phyloP scores from a whole-genome alignment of 345 rosid species.

The Eucalyptus brandiana region DNA sequence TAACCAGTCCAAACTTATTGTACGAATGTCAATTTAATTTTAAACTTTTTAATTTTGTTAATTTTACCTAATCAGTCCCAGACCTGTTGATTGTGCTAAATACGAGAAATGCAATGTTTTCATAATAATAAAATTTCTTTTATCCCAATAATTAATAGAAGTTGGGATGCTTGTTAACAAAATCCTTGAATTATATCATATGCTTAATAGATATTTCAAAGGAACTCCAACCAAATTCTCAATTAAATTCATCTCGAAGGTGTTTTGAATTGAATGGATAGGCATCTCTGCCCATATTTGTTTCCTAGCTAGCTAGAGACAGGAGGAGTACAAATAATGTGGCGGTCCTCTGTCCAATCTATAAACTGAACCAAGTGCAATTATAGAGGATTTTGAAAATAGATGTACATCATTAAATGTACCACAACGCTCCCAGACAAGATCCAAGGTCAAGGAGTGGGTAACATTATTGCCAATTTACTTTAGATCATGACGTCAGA shows the following conservation, averaged over 20 bases:
- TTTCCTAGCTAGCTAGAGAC: not conserved
- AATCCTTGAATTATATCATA: not conserved
- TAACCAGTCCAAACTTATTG: no score
- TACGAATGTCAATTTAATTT: fast-evolving
- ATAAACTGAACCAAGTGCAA: not conserved
- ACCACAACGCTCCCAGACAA: not conserved
- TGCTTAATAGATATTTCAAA: not conserved
- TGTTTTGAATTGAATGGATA: not conserved
- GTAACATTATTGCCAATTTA: not conserved
- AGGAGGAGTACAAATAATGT: not conserved
- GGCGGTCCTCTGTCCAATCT: not conserved
- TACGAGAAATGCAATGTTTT: not conserved
- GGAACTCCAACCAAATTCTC: not conserved
- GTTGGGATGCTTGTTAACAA: not conserved
- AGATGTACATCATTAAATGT: not conserved
- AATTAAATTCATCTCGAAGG: not conserved
- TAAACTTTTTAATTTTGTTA: fast-evolving
- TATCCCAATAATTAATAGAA: not conserved
- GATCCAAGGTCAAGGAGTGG: not conserved
- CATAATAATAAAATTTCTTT: not conserved
- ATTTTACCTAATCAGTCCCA: no score
- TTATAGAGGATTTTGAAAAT: not conserved
- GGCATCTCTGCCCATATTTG: not conserved
- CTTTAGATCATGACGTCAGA: not conserved
- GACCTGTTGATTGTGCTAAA: not conserved